Conservation (phyloP, 2,329 filamentous ascomycete genomes). For the Cladosporium phlei region DNA sequence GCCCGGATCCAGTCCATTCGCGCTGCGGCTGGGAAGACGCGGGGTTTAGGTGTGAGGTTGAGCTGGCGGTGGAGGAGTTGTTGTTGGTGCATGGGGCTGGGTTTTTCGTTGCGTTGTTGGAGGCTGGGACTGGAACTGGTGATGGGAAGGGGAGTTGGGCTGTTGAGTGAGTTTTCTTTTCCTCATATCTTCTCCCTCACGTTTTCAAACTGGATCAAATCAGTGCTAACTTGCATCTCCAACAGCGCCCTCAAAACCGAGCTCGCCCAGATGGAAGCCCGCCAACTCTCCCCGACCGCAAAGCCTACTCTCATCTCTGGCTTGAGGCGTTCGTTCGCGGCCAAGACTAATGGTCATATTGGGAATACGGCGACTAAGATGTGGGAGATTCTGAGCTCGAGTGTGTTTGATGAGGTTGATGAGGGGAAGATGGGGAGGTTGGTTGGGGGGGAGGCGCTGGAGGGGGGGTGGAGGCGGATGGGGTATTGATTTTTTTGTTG, state of each 20-base stretch:
- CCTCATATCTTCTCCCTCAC: no score
- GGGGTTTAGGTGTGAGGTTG: constrained; percentile 27
- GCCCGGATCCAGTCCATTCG: constrained; percentile 26
- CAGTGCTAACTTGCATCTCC: background rate
- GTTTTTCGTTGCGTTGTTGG: constrained; percentile 26
- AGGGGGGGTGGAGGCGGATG: constrained; percentile 10
- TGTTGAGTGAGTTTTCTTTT: constrained; percentile 23
- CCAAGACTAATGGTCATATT: constrained; percentile 16
- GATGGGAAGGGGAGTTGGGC: constrained; percentile 11
- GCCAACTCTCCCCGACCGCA: constrained; percentile 21
- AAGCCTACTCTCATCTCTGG: constrained; percentile 27
- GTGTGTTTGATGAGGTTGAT: constrained; percentile 24
- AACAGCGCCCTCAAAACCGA: constrained; percentile 23
- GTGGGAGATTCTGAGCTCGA: constrained; percentile 29
- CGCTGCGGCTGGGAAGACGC: constrained; percentile 18
- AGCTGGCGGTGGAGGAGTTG: constrained; percentile 32
- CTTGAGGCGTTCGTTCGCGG: constrained; percentile 27
- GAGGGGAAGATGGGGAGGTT: constrained; percentile 22
- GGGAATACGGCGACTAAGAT: constrained; percentile 20
- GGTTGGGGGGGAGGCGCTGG: constrained; percentile 14
- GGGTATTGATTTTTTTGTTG: no score
- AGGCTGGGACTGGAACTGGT: constrained; percentile 12
- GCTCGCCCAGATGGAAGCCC: constrained; percentile 22
- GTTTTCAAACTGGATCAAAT: no score
- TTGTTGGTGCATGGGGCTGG: constrained; percentile 27